phyloP scores from a whole-genome alignment of 495 filamentous ascomycete genomes.

The Tetracladium setigerum region DNA sequence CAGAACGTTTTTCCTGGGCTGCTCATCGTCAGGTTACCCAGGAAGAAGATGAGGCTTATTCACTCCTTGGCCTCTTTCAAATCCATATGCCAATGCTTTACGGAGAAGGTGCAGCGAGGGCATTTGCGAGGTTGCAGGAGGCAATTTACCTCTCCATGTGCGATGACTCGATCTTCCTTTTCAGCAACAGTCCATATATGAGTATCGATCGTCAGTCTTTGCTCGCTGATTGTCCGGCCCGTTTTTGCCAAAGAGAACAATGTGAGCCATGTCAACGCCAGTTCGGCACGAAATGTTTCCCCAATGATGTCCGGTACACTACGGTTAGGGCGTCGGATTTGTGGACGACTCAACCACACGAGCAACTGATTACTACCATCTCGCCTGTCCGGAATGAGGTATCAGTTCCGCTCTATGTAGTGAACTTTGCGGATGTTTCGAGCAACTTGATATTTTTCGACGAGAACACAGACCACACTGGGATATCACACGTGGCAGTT shows the following conservation, averaged over 20 bases:
- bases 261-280: background rate
- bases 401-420: background rate
- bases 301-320: background rate
- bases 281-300: background rate
- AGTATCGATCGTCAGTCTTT: conserved; percentile 1
- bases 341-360: conserved; percentile 7
- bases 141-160: conserved; percentile 21
- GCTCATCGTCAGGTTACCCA: conserved; percentile 20
- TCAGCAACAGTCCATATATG: conserved; percentile 1
- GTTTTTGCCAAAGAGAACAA: conserved; percentile 2
- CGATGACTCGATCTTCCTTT: conserved; percentile 16
- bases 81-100: conserved; percentile 35
- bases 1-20: conserved; percentile 29
- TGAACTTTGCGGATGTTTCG: conserved; percentile 1
- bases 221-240: conserved; percentile 4
- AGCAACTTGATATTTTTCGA: conserved; percentile 1
- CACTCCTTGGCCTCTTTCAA: conserved; percentile 29
- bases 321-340: background rate
- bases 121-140: conserved; percentile 30
- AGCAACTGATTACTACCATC: conserved; percentile 9
- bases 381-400: conserved; percentile 6
- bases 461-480: background rate
- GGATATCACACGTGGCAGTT: conserved; percentile 8
- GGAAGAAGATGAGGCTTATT: conserved; percentile 31
- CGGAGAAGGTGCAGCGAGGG: conserved; percentile 26